Conservation (phyloP, 176 grass and related monocot genomes). For the Bromus sterilis region DNA sequence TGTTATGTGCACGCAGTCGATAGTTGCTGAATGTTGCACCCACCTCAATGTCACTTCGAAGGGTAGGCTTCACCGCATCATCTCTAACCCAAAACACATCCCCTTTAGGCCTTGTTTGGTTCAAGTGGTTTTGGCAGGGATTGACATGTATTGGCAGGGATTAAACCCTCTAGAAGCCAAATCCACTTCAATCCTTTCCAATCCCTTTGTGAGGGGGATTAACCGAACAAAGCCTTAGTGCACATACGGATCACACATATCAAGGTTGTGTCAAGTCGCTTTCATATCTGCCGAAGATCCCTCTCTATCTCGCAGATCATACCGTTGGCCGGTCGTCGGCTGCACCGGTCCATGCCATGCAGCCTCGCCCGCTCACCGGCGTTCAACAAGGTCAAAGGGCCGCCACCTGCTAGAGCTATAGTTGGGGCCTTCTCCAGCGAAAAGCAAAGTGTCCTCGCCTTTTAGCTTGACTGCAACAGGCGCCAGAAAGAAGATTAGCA, state of each 20-base stretch:
- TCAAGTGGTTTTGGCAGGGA: too few species aligned
- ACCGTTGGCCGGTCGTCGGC: not conserved
- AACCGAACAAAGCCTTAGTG: too few species aligned
- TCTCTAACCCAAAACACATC: too few species aligned
- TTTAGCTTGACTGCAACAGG: not conserved
- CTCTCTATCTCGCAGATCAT: not conserved
- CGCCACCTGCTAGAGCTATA: not conserved
- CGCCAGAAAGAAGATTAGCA: not conserved
- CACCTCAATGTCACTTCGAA: not conserved
- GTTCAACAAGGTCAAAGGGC: not conserved
- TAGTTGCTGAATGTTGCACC: not conserved
- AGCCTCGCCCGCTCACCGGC: not conserved
- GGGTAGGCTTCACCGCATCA: not conserved
- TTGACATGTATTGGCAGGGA: too few species aligned
- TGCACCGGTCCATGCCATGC: not conserved
- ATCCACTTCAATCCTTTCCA: too few species aligned
- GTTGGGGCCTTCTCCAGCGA: not conserved
- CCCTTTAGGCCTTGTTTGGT: too few species aligned
- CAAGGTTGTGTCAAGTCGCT: too few species aligned
- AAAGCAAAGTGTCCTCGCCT: not conserved
- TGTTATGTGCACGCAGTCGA: too few species aligned
- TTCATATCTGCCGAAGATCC: constrained; percentile 23
- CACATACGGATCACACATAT: too few species aligned
- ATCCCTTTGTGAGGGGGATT: too few species aligned
- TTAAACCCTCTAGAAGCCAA: too few species aligned